Percentiles rank a stretch among this genome's conserved stretches.
These are phyloP conservation scores for Candida endomychidarum DNA, from an alignment of 805 yeast species.

Conservation along the genomic window DNA sequence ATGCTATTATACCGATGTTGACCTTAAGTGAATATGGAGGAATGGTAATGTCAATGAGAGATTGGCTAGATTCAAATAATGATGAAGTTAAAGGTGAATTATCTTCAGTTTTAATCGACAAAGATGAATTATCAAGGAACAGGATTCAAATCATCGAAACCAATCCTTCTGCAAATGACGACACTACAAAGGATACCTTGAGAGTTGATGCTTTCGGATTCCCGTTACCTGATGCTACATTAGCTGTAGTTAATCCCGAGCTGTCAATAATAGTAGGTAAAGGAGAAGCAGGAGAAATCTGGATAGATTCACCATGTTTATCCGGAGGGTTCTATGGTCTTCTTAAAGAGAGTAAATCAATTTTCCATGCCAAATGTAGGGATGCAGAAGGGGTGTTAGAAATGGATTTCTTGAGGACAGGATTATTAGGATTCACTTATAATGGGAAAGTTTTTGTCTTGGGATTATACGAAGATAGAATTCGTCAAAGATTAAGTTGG, in stretches of 20 bases:
- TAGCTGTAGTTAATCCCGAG: constrained; percentile 94
- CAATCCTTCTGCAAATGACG: constrained; percentile 51
- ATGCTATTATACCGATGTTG: constrained; percentile 83
- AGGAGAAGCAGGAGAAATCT: constrained; percentile 89
- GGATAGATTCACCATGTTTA: constrained; percentile 93
- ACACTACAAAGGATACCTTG: constrained; percentile 39
- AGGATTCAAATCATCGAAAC: constrained; percentile 65
- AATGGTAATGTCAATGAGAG: constrained; percentile 86
- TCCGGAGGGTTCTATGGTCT: constrained; percentile 88
- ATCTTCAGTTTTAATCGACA: constrained; percentile 70
- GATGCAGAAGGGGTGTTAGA: constrained; percentile 71
- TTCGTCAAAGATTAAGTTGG: constrained; percentile 74
- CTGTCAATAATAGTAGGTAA: constrained; percentile 70
- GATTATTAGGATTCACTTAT: constrained; percentile 82
- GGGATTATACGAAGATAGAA: constrained; percentile 89
- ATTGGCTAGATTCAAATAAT: constrained; percentile 58
- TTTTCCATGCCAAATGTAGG: constrained; percentile 79
- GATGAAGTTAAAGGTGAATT: constrained; percentile 41
- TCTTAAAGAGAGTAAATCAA: constrained; percentile 61
- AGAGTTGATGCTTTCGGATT: constrained; percentile 91
- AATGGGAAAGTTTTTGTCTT: constrained; percentile 85
- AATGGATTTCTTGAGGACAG: constrained; percentile 84
- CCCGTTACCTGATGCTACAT: constrained; percentile 90
- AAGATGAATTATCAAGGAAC: constrained; percentile 69
- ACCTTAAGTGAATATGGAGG: constrained; percentile 95